phyloP scores from a whole-genome alignment of 2,329 filamentous ascomycete genomes.

The Microascus cirrosus region DNA sequence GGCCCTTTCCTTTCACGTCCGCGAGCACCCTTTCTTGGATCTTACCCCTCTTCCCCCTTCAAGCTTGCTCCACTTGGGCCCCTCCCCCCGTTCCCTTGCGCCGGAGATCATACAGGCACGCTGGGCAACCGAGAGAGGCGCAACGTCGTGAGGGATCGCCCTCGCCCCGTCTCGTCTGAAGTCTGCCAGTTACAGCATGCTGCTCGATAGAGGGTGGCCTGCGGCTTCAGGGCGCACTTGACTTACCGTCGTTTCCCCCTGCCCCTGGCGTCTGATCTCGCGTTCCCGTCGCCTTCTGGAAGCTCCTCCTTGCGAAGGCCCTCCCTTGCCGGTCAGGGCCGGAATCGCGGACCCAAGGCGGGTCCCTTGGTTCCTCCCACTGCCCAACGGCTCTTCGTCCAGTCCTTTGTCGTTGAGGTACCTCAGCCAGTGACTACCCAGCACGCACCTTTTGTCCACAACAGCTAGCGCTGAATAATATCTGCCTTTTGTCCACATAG shows the following conservation, averaged over 20 bases:
- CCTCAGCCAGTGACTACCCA: not conserved
- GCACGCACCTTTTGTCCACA: not conserved
- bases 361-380: not conserved
- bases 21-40: not conserved
- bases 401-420: not conserved
- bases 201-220: not conserved
- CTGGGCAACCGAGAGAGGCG: not conserved
- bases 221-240: not conserved
- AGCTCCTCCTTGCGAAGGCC: not conserved
- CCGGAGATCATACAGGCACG: constrained; percentile 16
- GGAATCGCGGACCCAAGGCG: not conserved
- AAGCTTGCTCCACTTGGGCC: not conserved
- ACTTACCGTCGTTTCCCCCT: not conserved
- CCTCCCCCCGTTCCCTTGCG: constrained; percentile 9
- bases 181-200: not conserved
- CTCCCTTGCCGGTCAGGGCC: not conserved
- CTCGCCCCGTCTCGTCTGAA: constrained; percentile 1
- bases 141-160: not conserved
- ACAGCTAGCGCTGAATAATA: not conserved
- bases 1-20: not conserved
- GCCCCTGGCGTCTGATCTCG: not conserved
- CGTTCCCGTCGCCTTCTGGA: constrained; percentile 1
- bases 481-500: not conserved
- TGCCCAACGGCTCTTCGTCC: not conserved
- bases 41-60: not conserved